These are phyloP conservation scores for Mrakia hoshinonis DNA, from an alignment of 768 basidiomycete genomes.

Conservation along the genomic window DNA sequence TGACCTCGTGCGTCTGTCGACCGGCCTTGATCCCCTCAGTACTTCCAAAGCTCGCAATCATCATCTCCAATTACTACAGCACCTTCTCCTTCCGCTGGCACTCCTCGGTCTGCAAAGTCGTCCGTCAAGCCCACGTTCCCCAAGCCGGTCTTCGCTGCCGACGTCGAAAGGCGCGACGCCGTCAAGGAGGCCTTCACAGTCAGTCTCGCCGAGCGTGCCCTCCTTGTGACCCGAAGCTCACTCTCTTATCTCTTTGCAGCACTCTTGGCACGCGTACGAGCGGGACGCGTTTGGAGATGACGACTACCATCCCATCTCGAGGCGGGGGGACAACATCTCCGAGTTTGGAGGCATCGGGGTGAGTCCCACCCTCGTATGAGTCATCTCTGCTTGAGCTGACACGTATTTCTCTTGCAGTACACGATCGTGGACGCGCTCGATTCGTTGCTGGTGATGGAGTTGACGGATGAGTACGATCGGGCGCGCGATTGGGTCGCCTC, in stretches of 20 bases:
- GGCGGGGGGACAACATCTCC: slow-evolving; percentile 67
- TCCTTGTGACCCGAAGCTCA: neutral
- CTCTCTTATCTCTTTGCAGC: slow-evolving; percentile 44
- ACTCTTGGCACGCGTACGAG: slow-evolving; percentile 81
- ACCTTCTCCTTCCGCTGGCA: neutral
- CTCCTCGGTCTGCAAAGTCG: neutral
- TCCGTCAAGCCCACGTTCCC: slow-evolving; percentile 18
- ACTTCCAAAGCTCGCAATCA: neutral
- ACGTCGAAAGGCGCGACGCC: slow-evolving; percentile 57
- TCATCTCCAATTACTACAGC: neutral
- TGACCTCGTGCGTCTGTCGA: neutral
- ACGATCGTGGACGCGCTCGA: slow-evolving; percentile 82
- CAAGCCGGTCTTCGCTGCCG: slow-evolving; percentile 45
- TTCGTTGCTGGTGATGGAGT: slow-evolving; percentile 74
- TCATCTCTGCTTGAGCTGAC: neutral
- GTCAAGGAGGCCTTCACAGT: slow-evolving; percentile 74
- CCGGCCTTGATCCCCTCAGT: neutral
- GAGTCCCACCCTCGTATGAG: neutral
- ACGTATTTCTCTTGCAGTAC: slow-evolving; percentile 42
- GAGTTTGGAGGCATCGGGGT: slow-evolving; percentile 60
- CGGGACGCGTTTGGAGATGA: slow-evolving; percentile 68
- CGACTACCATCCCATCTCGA: slow-evolving; percentile 74
- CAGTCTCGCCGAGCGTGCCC: slow-evolving; percentile 30
- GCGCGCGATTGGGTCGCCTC: slow-evolving; percentile 68
- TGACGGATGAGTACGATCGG: slow-evolving; percentile 66